Percentiles rank a stretch among this genome's conserved stretches.
Conservation (phyloP, 305 asterid genomes). For the Andrographis paniculata region DNA sequence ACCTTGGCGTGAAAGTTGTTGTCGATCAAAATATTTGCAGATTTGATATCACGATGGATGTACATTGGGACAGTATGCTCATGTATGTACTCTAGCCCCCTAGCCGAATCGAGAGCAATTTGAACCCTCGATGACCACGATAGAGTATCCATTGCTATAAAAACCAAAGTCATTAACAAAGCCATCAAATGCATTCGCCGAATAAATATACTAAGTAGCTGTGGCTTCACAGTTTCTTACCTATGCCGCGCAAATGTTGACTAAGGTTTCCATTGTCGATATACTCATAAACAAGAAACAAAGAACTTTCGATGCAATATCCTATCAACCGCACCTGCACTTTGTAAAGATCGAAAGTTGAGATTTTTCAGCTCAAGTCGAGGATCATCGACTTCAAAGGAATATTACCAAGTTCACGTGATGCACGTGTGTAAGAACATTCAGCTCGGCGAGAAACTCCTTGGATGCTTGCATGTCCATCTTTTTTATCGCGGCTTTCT, state of each 20-base stretch:
- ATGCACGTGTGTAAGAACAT: conserved; percentile 80
- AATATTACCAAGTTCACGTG: conserved; percentile 83
- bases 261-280: conserved; percentile 77
- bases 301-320: conserved; percentile 65
- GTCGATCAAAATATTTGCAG: conserved; percentile 78
- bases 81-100: conserved; percentile 93
- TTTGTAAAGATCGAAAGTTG: not conserved
- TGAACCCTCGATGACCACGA: conserved; percentile 73
- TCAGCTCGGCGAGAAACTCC: conserved; percentile 76
- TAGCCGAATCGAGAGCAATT: conserved; percentile 87
- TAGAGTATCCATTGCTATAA: conserved; percentile 50
- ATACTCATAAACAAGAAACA: conserved; percentile 77
- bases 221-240: conserved; percentile 22
- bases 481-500: conserved; percentile 80
- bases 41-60: conserved; percentile 76
- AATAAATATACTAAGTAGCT: not conserved
- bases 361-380: too few species aligned
- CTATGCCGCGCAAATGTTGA: conserved; percentile 70
- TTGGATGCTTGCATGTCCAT: conserved; percentile 94
- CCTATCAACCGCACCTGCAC: conserved; percentile 80
- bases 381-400: too few species aligned
- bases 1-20: conserved; percentile 74
- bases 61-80: conserved; percentile 88
- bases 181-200: conserved; percentile 8
- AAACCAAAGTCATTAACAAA: conserved; percentile 4